Percentiles rank a stretch among this genome's conserved stretches.
Evolutionary conservation across 2,329 filamentous ascomycete species (phyloP).

Genomic region (Cordyceps militaris): DNA sequence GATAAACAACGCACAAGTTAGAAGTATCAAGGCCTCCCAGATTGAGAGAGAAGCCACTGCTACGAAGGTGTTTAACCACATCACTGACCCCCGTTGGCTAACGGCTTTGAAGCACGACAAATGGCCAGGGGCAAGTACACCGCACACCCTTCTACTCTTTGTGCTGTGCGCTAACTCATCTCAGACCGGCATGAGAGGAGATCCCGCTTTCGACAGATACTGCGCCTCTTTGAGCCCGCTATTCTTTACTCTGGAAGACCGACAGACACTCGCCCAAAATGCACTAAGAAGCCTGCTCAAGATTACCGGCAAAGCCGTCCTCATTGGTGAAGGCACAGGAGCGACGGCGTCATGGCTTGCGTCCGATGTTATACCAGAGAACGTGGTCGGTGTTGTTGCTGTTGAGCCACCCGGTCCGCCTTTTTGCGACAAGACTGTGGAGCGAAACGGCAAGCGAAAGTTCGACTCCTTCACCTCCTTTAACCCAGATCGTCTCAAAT

Average conservation of each 20-base stretch:
- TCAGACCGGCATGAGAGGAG: conserved; percentile 32
- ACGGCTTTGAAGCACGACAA: conserved; percentile 26
- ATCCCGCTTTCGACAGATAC: conserved; percentile 42
- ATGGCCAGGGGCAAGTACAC: conserved; percentile 31
- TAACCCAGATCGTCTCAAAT: conserved; percentile 26
- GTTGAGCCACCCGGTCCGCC: conserved; percentile 49
- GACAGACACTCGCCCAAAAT: conserved; percentile 25
- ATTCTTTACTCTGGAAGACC: conserved; percentile 20
- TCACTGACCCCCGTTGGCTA: conserved; percentile 16
- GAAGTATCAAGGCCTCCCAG: conserved; percentile 16
- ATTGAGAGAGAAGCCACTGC: conserved; percentile 29
- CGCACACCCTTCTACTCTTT: background rate
- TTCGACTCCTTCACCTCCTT: conserved; percentile 20
- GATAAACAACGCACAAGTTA: conserved; percentile 16
- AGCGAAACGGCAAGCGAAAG: background rate
- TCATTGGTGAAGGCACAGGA: conserved; percentile 45
- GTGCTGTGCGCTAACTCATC: background rate
- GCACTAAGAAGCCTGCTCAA: conserved; percentile 37
- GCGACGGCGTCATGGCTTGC: conserved; percentile 39
- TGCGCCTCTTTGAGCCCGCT: conserved; percentile 36
- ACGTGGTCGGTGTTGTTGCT: conserved; percentile 41
- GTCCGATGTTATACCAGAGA: conserved; percentile 39
- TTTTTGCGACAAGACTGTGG: conserved; percentile 25
- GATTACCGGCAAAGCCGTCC: conserved; percentile 32
- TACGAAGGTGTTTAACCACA: conserved; percentile 15